Evolutionary conservation across 805 yeast species (phyloP), one percentile per base, ranked within the genome.

Genomic region (Wickerhamiella cacticola): DNA sequence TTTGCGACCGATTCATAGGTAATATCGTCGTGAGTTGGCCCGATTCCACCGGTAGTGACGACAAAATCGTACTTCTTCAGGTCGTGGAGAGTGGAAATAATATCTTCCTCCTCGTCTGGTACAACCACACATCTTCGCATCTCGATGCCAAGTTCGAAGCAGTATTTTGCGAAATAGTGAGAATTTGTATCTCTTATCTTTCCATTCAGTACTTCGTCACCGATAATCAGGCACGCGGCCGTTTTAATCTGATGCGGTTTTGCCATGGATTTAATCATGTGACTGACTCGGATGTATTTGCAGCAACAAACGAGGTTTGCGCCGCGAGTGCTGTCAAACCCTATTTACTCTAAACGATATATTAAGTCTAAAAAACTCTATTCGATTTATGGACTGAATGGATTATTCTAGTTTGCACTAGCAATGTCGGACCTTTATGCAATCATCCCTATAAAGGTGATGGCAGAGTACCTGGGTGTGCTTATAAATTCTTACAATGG

Each of bases 21-120:
- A 51, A 86, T 80, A 60, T 86, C 96, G 59, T 86, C 95, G 56
- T 85, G 94, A 0, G 95, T 86, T 3, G 94, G 83, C 0, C 96
- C 96, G 50, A 86, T 83, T 18, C 72, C 80, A 26, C 84, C 82
- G 48, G 81, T 72, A 1, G 94, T 83, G 19, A 82, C 74, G 6
- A 82, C 71, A 39, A 83, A 71, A 57, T 82, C 86, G 55, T 76
- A 79, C n/a, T 68, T 61, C n/a, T 75, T 67, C 40, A 79, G 63
- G 9, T 64, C 56, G 25, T 60, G 62, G 19, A 82, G 62, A 0
- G 79, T 73, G 12, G 69, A 69, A 1, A 70, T 64, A 39, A 86
- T 86, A 49, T 82, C 92, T 1, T 63, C 57, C 48, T 71, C 73
- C 39, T 81, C 85, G 63, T 86, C 95, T 0, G 92, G 89, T 46